Evolutionary conservation across 2,329 filamentous ascomycete species (phyloP).

Genomic region (Pochonia chlamydosporia): DNA sequence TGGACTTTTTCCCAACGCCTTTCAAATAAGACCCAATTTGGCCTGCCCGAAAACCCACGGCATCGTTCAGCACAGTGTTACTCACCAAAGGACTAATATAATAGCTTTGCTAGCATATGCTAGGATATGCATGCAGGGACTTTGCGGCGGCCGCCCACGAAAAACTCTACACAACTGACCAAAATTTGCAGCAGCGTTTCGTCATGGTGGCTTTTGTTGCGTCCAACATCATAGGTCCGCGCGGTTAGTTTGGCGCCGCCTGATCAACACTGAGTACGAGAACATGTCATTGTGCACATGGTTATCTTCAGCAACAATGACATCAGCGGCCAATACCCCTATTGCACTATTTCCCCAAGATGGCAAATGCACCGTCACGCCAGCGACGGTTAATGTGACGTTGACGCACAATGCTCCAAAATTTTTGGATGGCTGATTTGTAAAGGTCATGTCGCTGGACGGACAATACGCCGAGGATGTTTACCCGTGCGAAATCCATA

Average conservation of each 20-base stretch:
- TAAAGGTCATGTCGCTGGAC: no score
- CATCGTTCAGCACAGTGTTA: no score
- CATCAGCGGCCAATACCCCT: not conserved
- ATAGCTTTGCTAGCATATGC: no score
- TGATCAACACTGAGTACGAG: not conserved
- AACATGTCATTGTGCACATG: not conserved
- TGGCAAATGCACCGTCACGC: not conserved
- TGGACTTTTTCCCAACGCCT: not conserved
- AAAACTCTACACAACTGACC: not conserved
- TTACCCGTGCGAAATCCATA: no score
- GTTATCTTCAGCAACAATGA: not conserved
- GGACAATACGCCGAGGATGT: no score
- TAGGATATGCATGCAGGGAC: no score
- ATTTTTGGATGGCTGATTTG: no score
- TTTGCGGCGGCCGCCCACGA: not conserved
- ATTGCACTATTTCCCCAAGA: not conserved
- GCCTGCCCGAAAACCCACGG: no score
- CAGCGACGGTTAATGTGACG: no score
- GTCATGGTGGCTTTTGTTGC: not conserved
- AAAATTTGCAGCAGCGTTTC: not conserved
- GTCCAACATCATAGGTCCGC: not conserved
- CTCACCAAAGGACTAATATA: no score
- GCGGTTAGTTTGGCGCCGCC: not conserved
- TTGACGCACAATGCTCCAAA: not conserved
- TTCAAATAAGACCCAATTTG: no score